Evolutionary conservation across 345 rosid species (phyloP).

Genomic region (Moringa oleifera): DNA sequence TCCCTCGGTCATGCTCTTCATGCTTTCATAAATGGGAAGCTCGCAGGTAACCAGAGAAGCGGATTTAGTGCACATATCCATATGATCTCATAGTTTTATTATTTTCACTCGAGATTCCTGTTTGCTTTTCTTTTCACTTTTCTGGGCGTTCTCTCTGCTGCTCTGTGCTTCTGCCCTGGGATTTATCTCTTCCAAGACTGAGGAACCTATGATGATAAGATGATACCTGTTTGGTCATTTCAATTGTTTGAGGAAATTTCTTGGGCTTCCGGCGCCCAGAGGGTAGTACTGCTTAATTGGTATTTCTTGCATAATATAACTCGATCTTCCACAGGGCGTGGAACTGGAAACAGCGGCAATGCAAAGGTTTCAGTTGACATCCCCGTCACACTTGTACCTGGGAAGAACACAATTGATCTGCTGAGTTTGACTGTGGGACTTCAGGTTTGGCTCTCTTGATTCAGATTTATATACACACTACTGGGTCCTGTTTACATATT

Average conservation of each 20-base stretch:
- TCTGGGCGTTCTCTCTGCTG: neutral
- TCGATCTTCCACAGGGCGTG: conserved; percentile 48
- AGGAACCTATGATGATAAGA: neutral
- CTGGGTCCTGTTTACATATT: neutral
- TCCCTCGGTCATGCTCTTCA: conserved; percentile 86
- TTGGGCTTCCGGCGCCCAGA: neutral
- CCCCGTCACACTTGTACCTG: conserved; percentile 52
- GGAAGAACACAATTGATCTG: conserved; percentile 77
- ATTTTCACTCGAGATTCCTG: neutral
- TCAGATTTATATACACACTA: neutral
- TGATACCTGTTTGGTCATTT: neutral
- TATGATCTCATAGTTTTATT: neutral
- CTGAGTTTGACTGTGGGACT: conserved; percentile 96
- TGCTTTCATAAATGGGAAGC: conserved; percentile 75
- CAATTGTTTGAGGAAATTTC: neutral
- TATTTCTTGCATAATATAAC: neutral
- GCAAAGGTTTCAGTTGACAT: conserved; percentile 57
- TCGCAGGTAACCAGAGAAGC: conserved; percentile 44
- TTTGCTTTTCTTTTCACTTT: neutral
- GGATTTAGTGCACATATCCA: neutral
- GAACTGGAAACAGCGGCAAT: conserved; percentile 41
- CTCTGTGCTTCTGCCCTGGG: neutral
- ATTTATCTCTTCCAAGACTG: no score
- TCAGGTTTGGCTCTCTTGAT: conserved; percentile 42
- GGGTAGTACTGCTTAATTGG: conserved; percentile 5